Evolutionary conservation across 2,329 filamentous ascomycete genomes (phyloP).

Genomic region (Tolypocladium ovalisporum): DNA sequence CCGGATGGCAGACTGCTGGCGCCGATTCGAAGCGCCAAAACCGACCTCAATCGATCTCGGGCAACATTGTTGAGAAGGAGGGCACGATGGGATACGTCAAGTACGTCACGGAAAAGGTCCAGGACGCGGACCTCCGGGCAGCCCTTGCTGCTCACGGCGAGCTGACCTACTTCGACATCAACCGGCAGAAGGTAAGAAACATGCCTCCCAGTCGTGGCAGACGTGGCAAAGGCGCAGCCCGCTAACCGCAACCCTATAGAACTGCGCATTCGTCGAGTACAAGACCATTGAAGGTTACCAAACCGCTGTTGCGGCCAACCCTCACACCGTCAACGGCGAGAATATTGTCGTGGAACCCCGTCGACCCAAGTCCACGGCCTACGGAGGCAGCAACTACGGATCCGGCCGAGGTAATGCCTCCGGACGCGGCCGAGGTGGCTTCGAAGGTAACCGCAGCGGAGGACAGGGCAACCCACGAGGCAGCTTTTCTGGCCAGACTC

Average conservation of each 20-base stretch:
- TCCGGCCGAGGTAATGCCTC: constrained; percentile 48
- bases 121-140: constrained; percentile 59
- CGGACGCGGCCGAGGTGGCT: constrained; percentile 56
- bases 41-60: constrained; percentile 55
- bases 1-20: constrained; percentile 76
- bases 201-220: background rate
- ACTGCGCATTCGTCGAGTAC: constrained; percentile 95
- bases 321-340: constrained; percentile 73
- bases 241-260: constrained; percentile 40
- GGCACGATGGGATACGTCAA: constrained; percentile 84
- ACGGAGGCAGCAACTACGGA: constrained; percentile 58
- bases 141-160: constrained; percentile 63
- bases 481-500: constrained; percentile 55
- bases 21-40: constrained; percentile 77
- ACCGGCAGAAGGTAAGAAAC: constrained; percentile 64
- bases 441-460: constrained; percentile 46
- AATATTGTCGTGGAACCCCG: constrained; percentile 82
- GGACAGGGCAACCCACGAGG: constrained; percentile 53
- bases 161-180: constrained; percentile 65
- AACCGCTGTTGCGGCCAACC: constrained; percentile 73
- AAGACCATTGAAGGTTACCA: constrained; percentile 70
- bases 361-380: constrained; percentile 61
- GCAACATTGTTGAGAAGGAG: constrained; percentile 55
- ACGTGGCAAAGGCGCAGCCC: too few species aligned
- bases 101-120: constrained; percentile 84